phyloP scores from a whole-genome alignment of 345 rosid species.

The Diplotaxis tenuifolia region DNA sequence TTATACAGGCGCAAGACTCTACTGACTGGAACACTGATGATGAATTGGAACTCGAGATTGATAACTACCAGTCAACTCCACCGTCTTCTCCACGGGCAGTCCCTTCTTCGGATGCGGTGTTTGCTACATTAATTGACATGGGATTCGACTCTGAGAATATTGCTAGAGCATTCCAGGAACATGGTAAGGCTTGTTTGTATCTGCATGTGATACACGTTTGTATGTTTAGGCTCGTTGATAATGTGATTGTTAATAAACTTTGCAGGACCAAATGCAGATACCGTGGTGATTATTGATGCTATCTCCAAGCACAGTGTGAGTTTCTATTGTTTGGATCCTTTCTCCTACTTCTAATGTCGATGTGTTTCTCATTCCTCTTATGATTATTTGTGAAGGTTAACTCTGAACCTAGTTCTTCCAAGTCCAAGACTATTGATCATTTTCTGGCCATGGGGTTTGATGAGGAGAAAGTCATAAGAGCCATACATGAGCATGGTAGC shows the following conservation, averaged over 20 bases:
- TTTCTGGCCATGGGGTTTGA: slow-evolving; percentile 77
- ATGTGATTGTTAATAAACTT: not conserved
- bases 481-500: slow-evolving; percentile 67
- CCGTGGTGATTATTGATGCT: slow-evolving; percentile 27
- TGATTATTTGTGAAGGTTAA: slow-evolving; percentile 44
- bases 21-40: slow-evolving; percentile 25
- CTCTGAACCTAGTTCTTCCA: slow-evolving; percentile 50
- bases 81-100: not conserved
- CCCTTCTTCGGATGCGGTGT: slow-evolving; percentile 18
- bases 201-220: not conserved
- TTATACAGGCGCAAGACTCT: slow-evolving; percentile 28
- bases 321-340: not conserved
- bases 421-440: slow-evolving; percentile 49
- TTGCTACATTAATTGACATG: slow-evolving; percentile 30
- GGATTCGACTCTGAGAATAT: slow-evolving; percentile 19
- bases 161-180: slow-evolving; percentile 32
- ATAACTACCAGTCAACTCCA: slow-evolving; percentile 27
- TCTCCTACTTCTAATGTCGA: not conserved
- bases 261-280: slow-evolving; percentile 26
- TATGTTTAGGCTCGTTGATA: not conserved
- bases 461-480: slow-evolving; percentile 56
- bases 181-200: slow-evolving; percentile 18
- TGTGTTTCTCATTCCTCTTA: not conserved
- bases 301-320: slow-evolving; percentile 26
- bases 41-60: slow-evolving; percentile 26